Evolutionary conservation across 805 yeast species (phyloP), one percentile per base, ranked within the genome.

Genomic region (Saccharomycopsis olivae): DNA sequence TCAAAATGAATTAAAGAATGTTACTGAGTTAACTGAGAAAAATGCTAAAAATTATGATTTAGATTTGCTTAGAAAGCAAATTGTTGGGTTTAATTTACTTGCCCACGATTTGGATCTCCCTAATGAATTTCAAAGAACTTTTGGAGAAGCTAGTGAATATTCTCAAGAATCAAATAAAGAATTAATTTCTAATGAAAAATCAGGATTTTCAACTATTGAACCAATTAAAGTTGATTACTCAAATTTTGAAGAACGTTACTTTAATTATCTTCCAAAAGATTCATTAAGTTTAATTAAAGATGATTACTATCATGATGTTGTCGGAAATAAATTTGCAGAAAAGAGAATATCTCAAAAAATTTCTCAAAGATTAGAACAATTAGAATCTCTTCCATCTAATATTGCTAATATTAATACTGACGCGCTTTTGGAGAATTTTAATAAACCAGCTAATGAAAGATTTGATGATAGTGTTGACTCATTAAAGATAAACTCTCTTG

Each of bases 21-120:
- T 20, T 8, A 23, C 5, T 10, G 28, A 33, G 4, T 19, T 31
- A 14, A 30, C 33, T 10, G 16, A n/a, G 5, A 24, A 25, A 44
- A 13, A 31, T 44, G 10, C 54, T 54, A 58, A 23, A 6, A 9
- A 21, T 5, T 64, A 73, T 29, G 73, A 77, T 49, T 47, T 59
- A 4, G 65, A 59, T 2, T 51, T 75, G 13, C 58, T 83, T 37
- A 59, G 65, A 33, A 68, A 71, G 43, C 94, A 83, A 54, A 54
- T 83, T 16, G 57, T 73, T 14, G 79, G 78, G 0, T 65, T 81
- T 38, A 83, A 81, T 52, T 52, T 80, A 14, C 57, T 83, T 30
- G 71, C 85, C 2, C 73, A 67, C 49, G 85, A 81, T 54, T 48
- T 78, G 43, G 82, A 77, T 52, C 56, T 83, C 35, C 86, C 89